Percentiles rank a stretch among this genome's conserved stretches.
Evolutionary conservation across 2,329 filamentous ascomycete species (phyloP).

Genomic region (Colletotrichum phormii): DNA sequence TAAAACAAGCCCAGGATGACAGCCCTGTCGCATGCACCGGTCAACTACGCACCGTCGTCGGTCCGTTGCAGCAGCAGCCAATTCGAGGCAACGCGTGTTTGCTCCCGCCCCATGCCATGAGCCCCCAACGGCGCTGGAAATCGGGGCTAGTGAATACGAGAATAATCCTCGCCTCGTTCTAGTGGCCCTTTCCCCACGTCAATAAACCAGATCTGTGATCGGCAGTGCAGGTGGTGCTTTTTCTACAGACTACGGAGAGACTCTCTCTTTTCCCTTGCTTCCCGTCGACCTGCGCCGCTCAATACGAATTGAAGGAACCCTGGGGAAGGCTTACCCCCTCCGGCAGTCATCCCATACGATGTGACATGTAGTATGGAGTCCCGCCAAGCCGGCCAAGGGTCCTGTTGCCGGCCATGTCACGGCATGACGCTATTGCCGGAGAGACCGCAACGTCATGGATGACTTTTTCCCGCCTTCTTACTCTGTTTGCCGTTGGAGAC

Average conservation of each 20-base stretch:
- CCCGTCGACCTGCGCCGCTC: conserved; percentile 6
- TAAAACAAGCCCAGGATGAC: conserved; percentile 30
- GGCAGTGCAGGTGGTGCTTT: conserved; percentile 14
- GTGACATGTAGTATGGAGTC: conserved; percentile 28
- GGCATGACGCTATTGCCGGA: conserved; percentile 62
- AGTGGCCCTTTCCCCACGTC: conserved; percentile 23
- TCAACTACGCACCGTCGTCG: not conserved
- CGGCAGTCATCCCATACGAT: conserved; percentile 29
- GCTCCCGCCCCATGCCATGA: not conserved
- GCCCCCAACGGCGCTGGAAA: not conserved
- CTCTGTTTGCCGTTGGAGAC: not conserved
- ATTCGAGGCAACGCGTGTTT: conserved; percentile 10
- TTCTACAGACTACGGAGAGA: not conserved
- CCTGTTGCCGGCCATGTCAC: conserved; percentile 20
- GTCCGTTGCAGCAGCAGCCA: conserved; percentile 4
- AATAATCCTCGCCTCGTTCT: conserved; percentile 10
- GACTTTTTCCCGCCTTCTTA: conserved; percentile 38
- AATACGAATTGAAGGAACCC: conserved; percentile 28
- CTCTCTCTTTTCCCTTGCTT: not conserved
- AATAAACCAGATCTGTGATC: conserved; percentile 30
- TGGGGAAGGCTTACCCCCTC: conserved; percentile 10
- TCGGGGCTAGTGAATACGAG: conserved; percentile 32
- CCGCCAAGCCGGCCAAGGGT: conserved; percentile 21
- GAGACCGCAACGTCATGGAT: conserved; percentile 72
- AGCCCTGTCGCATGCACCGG: not conserved